Percentiles rank a stretch among this genome's conserved stretches.
phyloP scores from a whole-genome alignment of 176 grass and related monocot species.

The Canna indica region DNA sequence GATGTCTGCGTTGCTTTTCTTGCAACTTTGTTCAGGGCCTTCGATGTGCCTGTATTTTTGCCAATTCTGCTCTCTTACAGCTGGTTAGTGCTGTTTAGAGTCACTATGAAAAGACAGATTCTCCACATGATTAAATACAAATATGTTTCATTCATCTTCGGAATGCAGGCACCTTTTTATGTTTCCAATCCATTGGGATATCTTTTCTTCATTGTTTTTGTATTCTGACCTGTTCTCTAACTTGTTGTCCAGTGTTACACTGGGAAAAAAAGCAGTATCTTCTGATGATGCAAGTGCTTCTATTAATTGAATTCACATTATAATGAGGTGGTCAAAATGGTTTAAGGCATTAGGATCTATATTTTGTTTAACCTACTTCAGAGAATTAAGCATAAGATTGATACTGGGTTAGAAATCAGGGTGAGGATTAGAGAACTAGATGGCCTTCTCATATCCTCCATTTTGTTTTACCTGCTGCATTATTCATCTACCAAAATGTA shows the following conservation, averaged over 20 bases:
- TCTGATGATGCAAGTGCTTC: background rate
- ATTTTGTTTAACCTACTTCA: too few relatives aligned
- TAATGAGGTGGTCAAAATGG: too few relatives aligned
- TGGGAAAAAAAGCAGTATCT: conserved; percentile 1
- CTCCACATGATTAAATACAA: conserved; percentile 72
- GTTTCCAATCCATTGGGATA: background rate
- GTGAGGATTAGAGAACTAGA: too few relatives aligned
- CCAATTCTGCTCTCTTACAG: conserved; percentile 66
- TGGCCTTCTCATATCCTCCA: too few relatives aligned
- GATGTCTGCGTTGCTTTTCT: conserved; percentile 53
- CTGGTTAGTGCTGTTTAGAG: conserved; percentile 45
- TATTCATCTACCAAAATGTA: too few relatives aligned
- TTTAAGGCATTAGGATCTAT: too few relatives aligned
- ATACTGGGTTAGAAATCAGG: too few relatives aligned
- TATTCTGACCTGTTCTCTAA: background rate
- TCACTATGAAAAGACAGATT: conserved; percentile 68
- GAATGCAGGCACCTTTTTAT: conserved; percentile 43
- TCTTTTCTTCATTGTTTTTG: background rate
- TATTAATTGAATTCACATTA: background rate
- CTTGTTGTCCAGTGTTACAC: conserved; percentile 4
- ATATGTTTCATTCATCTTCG: conserved; percentile 71
- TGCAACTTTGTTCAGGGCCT: conserved; percentile 54
- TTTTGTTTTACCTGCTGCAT: too few relatives aligned
- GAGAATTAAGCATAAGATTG: too few relatives aligned
- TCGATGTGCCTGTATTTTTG: conserved; percentile 67